Evolutionary conservation across 352 stramenopile genomes (phyloP).

Genomic region (Pythium dissimile): DNA sequence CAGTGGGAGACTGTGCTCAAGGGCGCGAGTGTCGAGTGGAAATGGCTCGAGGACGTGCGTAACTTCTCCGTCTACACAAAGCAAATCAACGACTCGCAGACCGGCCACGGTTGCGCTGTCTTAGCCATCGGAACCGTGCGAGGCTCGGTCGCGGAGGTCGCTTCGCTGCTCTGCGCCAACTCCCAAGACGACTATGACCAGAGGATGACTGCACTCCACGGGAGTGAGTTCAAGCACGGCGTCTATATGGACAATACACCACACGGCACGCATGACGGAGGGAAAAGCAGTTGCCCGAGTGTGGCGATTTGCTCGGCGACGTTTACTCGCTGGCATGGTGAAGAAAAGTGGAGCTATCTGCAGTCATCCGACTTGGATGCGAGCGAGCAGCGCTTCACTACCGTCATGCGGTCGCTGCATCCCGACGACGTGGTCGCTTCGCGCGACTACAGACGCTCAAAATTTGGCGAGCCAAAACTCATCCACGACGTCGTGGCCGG

Average conservation of each 20-base stretch:
- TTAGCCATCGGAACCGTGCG: background rate
- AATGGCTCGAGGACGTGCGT: slow-evolving; percentile 2
- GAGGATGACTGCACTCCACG: background rate
- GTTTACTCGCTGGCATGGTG: background rate
- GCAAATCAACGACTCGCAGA: too few relatives aligned
- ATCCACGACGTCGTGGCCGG: slow-evolving; percentile 6
- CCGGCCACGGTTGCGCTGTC: slow-evolving; percentile 1
- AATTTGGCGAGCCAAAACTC: background rate
- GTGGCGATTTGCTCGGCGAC: slow-evolving; percentile 3
- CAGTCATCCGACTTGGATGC: background rate
- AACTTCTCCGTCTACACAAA: slow-evolving; percentile 1
- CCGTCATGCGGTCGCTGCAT: background rate
- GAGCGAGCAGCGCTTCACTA: background rate
- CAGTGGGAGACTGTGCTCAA: too few relatives aligned
- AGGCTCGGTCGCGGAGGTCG: background rate
- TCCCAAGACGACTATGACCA: background rate
- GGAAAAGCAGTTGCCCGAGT: too few relatives aligned
- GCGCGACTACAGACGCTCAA: too few relatives aligned
- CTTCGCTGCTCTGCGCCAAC: background rate
- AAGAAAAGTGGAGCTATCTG: slow-evolving; percentile 17
- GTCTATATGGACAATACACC: background rate
- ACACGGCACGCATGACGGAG: background rate
- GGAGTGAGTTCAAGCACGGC: slow-evolving; percentile 6
- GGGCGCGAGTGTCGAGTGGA: too few relatives aligned
- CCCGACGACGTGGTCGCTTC: background rate